phyloP scores from a whole-genome alignment of 176 grass and related monocot species.

The Triticum monococcum region DNA sequence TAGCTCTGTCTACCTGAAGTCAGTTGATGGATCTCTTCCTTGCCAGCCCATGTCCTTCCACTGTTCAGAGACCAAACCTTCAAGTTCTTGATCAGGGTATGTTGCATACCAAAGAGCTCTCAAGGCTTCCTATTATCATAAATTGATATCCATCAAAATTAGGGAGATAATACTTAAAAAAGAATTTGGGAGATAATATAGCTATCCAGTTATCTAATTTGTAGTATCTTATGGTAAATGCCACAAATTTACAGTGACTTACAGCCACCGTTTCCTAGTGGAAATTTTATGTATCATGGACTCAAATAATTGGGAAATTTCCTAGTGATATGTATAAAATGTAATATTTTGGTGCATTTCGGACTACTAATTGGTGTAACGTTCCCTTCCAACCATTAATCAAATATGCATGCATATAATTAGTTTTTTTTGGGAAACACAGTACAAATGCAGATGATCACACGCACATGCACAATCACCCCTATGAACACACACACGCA shows the following conservation, averaged over 20 bases:
- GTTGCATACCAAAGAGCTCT: constrained; percentile 94
- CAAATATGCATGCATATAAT: background rate
- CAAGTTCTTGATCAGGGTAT: constrained; percentile 90
- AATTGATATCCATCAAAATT: constrained; percentile 3
- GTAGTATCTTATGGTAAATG: background rate
- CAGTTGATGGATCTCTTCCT: constrained; percentile 95
- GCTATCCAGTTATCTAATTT: background rate
- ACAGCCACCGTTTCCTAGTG: background rate
- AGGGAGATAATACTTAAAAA: background rate
- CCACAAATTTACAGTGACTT: background rate
- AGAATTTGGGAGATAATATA: constrained; percentile 17
- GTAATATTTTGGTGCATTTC: background rate
- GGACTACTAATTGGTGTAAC: background rate
- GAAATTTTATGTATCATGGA: background rate
- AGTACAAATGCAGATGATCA: too few relatives aligned
- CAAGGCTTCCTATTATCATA: constrained; percentile 71
- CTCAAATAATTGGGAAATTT: background rate
- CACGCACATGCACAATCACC: too few relatives aligned
- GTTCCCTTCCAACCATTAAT: background rate
- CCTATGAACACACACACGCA: too few relatives aligned
- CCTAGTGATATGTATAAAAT: background rate
- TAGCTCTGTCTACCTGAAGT: constrained; percentile 62
- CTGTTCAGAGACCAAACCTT: constrained; percentile 89
- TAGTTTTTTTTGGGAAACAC: background rate
- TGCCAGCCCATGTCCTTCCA: constrained; percentile 99